Base-by-base conservation (phyloP, 306 rosid genomes). In the Fragaria vesca region DNA sequence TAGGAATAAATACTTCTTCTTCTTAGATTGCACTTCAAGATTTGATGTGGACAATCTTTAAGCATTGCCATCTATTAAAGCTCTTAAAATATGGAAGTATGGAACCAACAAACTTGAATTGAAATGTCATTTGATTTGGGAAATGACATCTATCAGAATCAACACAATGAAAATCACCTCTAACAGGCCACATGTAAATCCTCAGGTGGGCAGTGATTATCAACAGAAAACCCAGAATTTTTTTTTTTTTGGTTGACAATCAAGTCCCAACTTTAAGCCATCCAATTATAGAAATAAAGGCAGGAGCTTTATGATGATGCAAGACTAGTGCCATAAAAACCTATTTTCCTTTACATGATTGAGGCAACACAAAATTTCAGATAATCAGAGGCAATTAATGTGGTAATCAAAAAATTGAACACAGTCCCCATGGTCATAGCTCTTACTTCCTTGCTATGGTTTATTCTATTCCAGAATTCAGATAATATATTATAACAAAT, bases 11-110 rank as follows among this genome's bases (percentile, higher is more conserved):
- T 13, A 17, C 77, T 75, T 69, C 6, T 16, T 71, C 40, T 76
- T 83, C 88, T 92, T 90, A 40, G 74, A 87, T 87, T 92, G 85
- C 48, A 88, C 89, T 87, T 83, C 42, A 90, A 87, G 97, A 30
- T 77, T 84, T 74, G 84, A 72, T 69, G 81, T 78, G 85, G 80
- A 50, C 73, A 79, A 76, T 79, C 93, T 84, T 74, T 4, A 71
- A 82, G 84, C 85, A 71, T 82, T 73, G 63, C 72, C 69, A 15
- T 62, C 47, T 73, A 81, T 83, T 83, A 36, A 85, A 82, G 78
- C 52, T 32, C 36, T 32, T 32, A 32, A 32, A 32, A 3, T 32
- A 32, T 32, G 36, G 36, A 32, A 32, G 36, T 32, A 48, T 32
- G 75, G 75, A 30, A 30, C 36, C 75, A 67, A 46, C 3, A 32